These are phyloP conservation scores for Apiotrichum brassicae DNA, from an alignment of 1,284 basidiomycete genomes.

Conservation along the genomic window DNA sequence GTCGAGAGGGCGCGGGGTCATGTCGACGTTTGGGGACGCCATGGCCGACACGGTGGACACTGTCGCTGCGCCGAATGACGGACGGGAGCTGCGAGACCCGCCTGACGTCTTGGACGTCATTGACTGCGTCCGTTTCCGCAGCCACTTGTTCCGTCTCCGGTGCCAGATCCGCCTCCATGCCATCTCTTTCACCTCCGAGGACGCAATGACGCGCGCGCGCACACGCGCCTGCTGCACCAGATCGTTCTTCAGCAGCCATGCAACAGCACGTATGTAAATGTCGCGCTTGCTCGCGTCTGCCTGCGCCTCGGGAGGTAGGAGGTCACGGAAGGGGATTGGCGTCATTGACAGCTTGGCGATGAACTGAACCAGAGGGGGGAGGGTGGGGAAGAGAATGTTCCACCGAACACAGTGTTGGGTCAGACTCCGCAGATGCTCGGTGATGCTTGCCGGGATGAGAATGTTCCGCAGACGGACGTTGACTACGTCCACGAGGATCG, in stretches of 20 bases:
- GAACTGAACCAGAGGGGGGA: constrained; percentile 67
- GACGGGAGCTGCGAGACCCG: constrained; percentile 2
- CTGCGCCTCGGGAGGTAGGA: constrained; percentile 27
- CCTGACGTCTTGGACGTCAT: constrained; percentile 1
- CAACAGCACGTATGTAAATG: constrained; percentile 72
- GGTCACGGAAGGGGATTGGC: constrained; percentile 56
- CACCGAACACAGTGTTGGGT: constrained; percentile 57
- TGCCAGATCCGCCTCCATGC: constrained; percentile 41
- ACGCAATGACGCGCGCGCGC: constrained; percentile 74
- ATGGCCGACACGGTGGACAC: neutral
- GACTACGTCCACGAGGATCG: constrained; percentile 80
- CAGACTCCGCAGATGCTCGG: constrained; percentile 56
- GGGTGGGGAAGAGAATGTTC: constrained; percentile 57
- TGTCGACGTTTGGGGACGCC: neutral
- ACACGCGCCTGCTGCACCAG: constrained; percentile 80
- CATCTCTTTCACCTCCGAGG: constrained; percentile 63
- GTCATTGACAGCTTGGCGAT: constrained; percentile 65
- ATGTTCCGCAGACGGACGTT: constrained; percentile 74
- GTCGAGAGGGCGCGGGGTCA: neutral
- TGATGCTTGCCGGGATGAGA: constrained; percentile 65
- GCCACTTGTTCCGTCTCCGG: constrained; percentile 31
- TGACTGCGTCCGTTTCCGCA: constrained; percentile 14
- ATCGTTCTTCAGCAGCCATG: constrained; percentile 85
- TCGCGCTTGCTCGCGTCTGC: constrained; percentile 47
- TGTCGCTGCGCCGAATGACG: constrained; percentile 4